Evolutionary conservation across 371 early-diverging fungal genomes (phyloP).

Genomic region (Blyttiomyces sp.): DNA sequence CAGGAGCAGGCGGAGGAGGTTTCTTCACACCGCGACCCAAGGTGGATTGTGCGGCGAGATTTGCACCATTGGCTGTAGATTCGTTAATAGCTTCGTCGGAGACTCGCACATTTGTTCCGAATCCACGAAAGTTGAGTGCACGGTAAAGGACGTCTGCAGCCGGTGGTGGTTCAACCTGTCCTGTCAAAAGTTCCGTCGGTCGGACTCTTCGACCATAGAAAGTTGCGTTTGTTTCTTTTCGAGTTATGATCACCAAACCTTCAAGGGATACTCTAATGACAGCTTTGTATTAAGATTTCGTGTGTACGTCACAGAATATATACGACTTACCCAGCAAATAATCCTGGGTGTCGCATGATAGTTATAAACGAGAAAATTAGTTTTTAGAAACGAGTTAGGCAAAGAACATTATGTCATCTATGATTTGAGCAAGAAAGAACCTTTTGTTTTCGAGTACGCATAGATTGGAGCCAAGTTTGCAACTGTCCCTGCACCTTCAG

Average conservation of each 20-base stretch:
- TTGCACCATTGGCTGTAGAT: too few species aligned
- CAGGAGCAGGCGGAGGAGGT: too few species aligned
- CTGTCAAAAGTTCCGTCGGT: constrained; percentile 17
- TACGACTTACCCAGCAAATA: constrained; percentile 7
- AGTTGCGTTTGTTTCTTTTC: constrained; percentile 84
- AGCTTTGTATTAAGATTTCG: neutral
- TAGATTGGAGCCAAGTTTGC: constrained; percentile 84
- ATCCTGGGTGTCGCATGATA: too few species aligned
- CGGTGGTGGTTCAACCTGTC: constrained; percentile 10
- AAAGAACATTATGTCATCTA: too few species aligned
- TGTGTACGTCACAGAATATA: neutral
- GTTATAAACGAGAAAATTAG: too few species aligned
- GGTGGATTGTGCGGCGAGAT: too few species aligned
- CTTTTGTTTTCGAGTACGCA: constrained; percentile 82
- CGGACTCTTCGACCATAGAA: constrained; percentile 72
- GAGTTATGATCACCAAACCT: constrained; percentile 74
- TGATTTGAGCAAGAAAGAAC: too few species aligned
- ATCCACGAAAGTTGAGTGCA: too few species aligned
- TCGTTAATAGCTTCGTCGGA: too few species aligned
- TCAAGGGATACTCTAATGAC: constrained; percentile 90
- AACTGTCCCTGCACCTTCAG: constrained; percentile 80
- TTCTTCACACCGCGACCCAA: too few species aligned
- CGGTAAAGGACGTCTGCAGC: constrained; percentile 13
- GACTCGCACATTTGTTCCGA: too few species aligned
- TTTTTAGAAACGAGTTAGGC: too few species aligned